Conservation (phyloP, 495 filamentous ascomycete species). For the Neurospora sp. region DNA sequence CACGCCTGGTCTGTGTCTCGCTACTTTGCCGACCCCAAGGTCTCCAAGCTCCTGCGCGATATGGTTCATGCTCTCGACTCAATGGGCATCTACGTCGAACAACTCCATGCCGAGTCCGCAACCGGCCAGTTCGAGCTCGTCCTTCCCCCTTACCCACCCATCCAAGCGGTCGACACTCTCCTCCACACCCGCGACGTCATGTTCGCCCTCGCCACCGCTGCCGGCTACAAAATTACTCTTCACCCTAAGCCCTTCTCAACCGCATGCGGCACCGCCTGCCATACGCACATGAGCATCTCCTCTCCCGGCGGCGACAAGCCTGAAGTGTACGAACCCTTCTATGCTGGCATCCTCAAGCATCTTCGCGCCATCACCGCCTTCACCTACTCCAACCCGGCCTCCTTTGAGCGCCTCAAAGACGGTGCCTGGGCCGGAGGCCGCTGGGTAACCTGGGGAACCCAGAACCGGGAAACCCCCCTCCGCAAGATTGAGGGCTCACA, state of each 20-base stretch:
- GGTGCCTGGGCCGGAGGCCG: constrained; percentile 65
- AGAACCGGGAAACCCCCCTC: constrained; percentile 64
- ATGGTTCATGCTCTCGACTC: constrained; percentile 46
- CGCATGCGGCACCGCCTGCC: constrained; percentile 53
- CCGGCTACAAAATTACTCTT: constrained; percentile 62
- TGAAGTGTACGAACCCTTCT: constrained; percentile 45
- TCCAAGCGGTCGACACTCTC: constrained; percentile 63
- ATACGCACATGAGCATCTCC: constrained; percentile 57
- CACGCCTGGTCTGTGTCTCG: constrained; percentile 57
- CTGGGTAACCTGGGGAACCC: constrained; percentile 66
- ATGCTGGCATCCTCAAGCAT: constrained; percentile 56
- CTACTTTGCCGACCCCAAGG: constrained; percentile 41
- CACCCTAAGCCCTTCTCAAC: constrained; percentile 58
- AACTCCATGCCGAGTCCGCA: constrained; percentile 70
- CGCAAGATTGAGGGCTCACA: constrained; percentile 50
- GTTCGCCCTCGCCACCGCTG: constrained; percentile 42
- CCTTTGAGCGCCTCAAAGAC: constrained; percentile 55
- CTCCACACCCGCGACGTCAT: constrained; percentile 65
- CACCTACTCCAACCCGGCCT: constrained; percentile 45
- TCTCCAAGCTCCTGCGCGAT: constrained; percentile 53
- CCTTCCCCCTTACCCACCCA: constrained; percentile 51
- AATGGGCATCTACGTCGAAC: constrained; percentile 57
- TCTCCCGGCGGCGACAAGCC: constrained; percentile 26
- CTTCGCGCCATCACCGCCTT: constrained; percentile 58
- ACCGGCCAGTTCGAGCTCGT: constrained; percentile 77